Percentiles rank a stretch among this genome's conserved stretches.
Evolutionary conservation across 805 yeast genomes (phyloP).

Genomic region (Wickerhamomyces canadensis): DNA sequence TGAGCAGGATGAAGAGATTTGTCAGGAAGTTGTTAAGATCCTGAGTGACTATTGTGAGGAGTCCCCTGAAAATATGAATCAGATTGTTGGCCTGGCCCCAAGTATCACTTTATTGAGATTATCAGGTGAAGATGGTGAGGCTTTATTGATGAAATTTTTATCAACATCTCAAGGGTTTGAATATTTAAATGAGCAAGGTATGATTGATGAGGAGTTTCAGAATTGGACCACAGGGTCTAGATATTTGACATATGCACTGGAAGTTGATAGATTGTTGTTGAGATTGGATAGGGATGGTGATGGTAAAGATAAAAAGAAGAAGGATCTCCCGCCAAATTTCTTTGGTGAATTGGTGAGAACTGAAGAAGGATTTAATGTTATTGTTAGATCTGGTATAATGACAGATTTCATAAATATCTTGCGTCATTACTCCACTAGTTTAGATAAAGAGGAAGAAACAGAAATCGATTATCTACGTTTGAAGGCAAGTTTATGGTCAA

Average conservation of each 20-base stretch:
- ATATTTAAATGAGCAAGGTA: slow-evolving; percentile 52
- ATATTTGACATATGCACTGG: slow-evolving; percentile 38
- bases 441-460: slow-evolving; percentile 23
- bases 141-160: slow-evolving; percentile 57
- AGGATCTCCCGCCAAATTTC: slow-evolving; percentile 55
- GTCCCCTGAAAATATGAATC: slow-evolving; percentile 43
- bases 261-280: slow-evolving; percentile 37
- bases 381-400: slow-evolving; percentile 46
- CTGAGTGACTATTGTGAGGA: slow-evolving; percentile 48
- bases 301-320: slow-evolving; percentile 5
- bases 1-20: slow-evolving; percentile 54
- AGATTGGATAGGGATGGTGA: slow-evolving; percentile 17
- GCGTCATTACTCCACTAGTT: slow-evolving; percentile 25
- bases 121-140: slow-evolving; percentile 32
- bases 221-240: slow-evolving; percentile 54
- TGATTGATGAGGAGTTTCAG: slow-evolving; percentile 59
- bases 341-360: slow-evolving; percentile 78
- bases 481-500: slow-evolving; percentile 80
- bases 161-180: slow-evolving; percentile 66
- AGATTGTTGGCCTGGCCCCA: slow-evolving; percentile 51
- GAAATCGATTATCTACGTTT: slow-evolving; percentile 38
- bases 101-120: slow-evolving; percentile 32
- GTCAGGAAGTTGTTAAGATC: slow-evolving; percentile 48
- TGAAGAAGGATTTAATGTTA: slow-evolving; percentile 65
- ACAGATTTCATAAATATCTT: slow-evolving; percentile 32